These are phyloP conservation scores for Platanthera guangdongensis DNA, from an alignment of 106 monocot species.

Conservation along the genomic window DNA sequence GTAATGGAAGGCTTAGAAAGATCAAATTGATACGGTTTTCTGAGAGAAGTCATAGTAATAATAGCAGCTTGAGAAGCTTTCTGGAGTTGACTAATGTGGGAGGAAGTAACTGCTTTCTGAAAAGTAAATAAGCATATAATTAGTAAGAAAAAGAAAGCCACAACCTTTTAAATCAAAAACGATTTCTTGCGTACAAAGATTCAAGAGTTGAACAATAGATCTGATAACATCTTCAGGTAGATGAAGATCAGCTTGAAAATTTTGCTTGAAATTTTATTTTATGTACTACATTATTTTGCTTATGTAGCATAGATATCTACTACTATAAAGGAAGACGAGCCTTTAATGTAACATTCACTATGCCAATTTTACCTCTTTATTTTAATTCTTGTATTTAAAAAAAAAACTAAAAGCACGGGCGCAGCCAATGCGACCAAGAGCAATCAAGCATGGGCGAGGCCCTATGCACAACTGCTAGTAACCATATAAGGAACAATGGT, in stretches of 20 bases:
- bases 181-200: neutral
- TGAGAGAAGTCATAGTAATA: constrained; percentile 4
- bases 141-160: neutral
- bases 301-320: neutral
- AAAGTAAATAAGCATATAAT: constrained; percentile 1
- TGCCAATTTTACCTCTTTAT: too few species aligned
- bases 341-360: too few species aligned
- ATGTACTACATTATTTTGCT: neutral
- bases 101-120: constrained; percentile 34
- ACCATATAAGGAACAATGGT: too few species aligned
- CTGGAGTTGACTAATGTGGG: constrained; percentile 13
- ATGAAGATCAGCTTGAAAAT: neutral
- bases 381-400: too few species aligned
- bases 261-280: neutral
- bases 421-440: too few species aligned
- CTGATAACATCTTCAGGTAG: neutral
- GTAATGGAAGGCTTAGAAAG: constrained; percentile 13
- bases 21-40: constrained; percentile 7
- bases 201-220: neutral
- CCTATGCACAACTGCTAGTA: too few species aligned
- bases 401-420: too few species aligned
- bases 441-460: too few species aligned
- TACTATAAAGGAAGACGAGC: neutral
- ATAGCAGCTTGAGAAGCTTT: constrained; percentile 17
- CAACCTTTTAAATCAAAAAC: neutral